Percentiles rank a stretch among this genome's conserved stretches.
Evolutionary conservation across 352 stramenopile species (phyloP).

Genomic region (Stramenopiles sp.): DNA sequence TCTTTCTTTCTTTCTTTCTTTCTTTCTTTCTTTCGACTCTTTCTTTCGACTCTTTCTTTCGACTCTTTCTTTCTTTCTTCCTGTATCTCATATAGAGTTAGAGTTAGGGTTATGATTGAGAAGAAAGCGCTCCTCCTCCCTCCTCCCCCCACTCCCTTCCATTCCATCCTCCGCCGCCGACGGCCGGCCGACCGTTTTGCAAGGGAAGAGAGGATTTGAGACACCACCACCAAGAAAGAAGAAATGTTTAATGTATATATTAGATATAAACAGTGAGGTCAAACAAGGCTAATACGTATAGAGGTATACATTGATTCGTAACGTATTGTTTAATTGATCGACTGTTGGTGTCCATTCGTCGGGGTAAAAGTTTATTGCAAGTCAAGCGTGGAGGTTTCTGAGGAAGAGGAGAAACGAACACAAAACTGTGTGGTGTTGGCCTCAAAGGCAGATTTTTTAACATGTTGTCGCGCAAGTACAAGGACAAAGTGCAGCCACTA

Average conservation of each 20-base stretch:
- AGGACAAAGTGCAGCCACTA: not conserved
- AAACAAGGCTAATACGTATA: not conserved
- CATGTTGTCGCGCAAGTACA: not conserved
- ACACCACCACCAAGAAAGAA: too few relatives aligned
- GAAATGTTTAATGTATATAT: not conserved
- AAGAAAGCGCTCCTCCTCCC: too few relatives aligned
- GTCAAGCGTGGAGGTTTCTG: not conserved
- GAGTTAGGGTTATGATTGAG: too few relatives aligned
- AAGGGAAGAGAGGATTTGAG: too few relatives aligned
- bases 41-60: too few relatives aligned
- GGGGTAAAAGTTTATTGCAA: not conserved
- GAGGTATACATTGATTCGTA: not conserved
- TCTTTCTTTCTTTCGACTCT: too few relatives aligned
- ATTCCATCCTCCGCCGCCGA: too few relatives aligned
- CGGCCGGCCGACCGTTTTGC: too few relatives aligned
- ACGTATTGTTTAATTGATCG: not conserved
- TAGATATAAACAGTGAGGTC: not conserved
- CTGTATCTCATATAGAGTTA: too few relatives aligned
- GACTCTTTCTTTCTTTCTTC: too few relatives aligned
- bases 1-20: too few relatives aligned
- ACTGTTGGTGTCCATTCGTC: not conserved
- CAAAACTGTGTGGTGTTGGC: not conserved
- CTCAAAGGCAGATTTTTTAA: not conserved
- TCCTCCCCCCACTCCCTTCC: too few relatives aligned
- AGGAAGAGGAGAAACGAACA: not conserved